Base-by-base conservation (phyloP, 2,329 filamentous ascomycete species). In the Fusarium papillatum region DNA sequence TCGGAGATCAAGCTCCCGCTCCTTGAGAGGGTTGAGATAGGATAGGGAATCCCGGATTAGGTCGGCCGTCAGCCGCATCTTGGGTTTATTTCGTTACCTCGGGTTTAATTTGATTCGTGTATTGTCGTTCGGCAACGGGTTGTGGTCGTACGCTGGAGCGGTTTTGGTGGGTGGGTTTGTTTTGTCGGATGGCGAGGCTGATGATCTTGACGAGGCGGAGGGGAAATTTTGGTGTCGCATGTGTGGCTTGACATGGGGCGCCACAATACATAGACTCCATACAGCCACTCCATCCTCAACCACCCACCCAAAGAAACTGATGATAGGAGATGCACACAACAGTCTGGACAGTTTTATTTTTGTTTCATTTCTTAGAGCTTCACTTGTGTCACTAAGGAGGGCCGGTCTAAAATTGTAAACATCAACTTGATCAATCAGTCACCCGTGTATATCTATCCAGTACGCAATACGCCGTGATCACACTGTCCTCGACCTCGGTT, bases 1-100 rank as follows among this genome's bases (percentile, higher is more conserved):
- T 98, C 97, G 93, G 82, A 99, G 95, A 90, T 98, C 96, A 85
- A 99, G 92, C 91, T 99, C 97, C 86, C 97, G 95, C 91, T 99
- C 97, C 88, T 97, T 98, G 86, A 99, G 91, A 84, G 96, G 96
- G 87, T 98, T 99, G 87, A 98, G 94, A 90, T 98, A 99, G 85
- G 96, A 98, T 80, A 98, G 94, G 83, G 97, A 98, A 86, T 92
- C 93, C 86, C 95, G 92, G 87, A 99, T 97, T 82, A 98, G 93
- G 86, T 98, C 97, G 80, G 95, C 93, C 76, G 96, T 98, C 87
- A 99, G 93, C 90, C 96, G 93, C 97, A 99, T 98, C 78, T 83
- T 87, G 85, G 29, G 67, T 77, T 64, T 43, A 77, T 65, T 64
- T 66, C 69, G 70, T 80, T 80, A 80, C 79, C 79, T 80, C 77